A percentile compares a stretch with the other conserved stretches of the same genome.
Conservation (phyloP, 2,329 filamentous ascomycete species). For the Epichloe festucae region DNA sequence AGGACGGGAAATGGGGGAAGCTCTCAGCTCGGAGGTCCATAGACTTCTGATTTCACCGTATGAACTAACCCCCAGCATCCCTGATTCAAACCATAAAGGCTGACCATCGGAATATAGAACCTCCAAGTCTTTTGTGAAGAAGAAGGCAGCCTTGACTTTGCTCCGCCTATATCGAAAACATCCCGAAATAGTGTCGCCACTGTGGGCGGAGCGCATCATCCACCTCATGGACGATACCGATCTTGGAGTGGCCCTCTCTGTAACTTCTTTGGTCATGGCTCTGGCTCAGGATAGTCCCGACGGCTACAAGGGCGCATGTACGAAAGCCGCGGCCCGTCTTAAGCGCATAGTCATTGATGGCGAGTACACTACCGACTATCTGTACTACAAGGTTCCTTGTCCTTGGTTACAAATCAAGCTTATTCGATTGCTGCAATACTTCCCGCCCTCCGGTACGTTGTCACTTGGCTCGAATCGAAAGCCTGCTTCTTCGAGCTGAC, state of each 20-base stretch:
- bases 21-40: conserved; percentile 82
- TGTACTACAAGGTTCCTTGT: conserved; percentile 99
- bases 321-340: conserved; percentile 79
- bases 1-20: conserved; percentile 96
- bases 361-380: conserved; percentile 80
- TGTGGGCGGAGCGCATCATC: conserved; percentile 96
- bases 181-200: conserved; percentile 82
- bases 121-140: conserved; percentile 97
- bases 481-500: background rate
- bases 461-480: background rate
- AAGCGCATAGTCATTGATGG: conserved; percentile 85
- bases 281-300: conserved; percentile 90
- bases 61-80: conserved; percentile 20
- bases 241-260: conserved; percentile 85
- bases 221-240: conserved; percentile 97
- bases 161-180: conserved; percentile 90
- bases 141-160: conserved; percentile 91
- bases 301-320: conserved; percentile 85
- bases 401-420: conserved; percentile 98
- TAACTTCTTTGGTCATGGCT: conserved; percentile 91
- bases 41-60: conserved; percentile 88
- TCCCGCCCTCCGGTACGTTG: conserved; percentile 69
- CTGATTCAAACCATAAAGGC: background rate
- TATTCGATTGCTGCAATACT: conserved; percentile 84
- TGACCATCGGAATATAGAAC: conserved; percentile 21